Evolutionary conservation across 352 stramenopile species (phyloP), one percentile per base, ranked within the genome.

Genomic region (Heterotrichella gracilis): DNA sequence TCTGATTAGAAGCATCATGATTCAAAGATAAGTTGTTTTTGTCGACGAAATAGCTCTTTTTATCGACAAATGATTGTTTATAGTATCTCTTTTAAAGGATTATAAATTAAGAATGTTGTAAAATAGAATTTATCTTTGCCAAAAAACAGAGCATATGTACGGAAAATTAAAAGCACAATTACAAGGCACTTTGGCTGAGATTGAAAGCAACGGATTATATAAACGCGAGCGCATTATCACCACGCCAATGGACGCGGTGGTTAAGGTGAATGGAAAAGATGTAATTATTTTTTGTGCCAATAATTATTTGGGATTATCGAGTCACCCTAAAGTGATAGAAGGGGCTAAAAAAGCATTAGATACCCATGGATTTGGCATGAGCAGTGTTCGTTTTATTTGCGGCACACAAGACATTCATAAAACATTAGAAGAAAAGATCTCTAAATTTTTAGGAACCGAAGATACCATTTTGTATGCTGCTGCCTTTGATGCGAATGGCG

Each of bases 201-300:
- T 53, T 17, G 32, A 53, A 53, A 53, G 32, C 32, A 53, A 53
- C 32, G 32, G 32, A 17, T 53, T 53, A 53, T 78, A 69, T 70
- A 78, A 78, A 70, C 19, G 75, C 70, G 85, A 93, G 76, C 82
- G 85, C 71, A 82, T 93, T 67, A 92, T 93, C 69, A 79, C 82
- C 68, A 89, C 82, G 63, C 71, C 84, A 21, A 53, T 53, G 32
- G 32, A 53, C 32, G 32, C 32, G 9, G n/a, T 53, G 9, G 32
- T 53, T 17, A 53, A 53, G 32, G 32, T 53, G 32, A 53, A 53
- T n/a, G 32, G 32, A 9, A 53, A 53, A 53, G 32, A 53, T n/a
- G 86, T 94, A 74, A 80, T 94, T 70, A 93, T 92, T 75, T 93
- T 94, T 69, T 94, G 86, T 74, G 73, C 85, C 70, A 93, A 93